Evolutionary conservation across 2,329 filamentous ascomycete genomes (phyloP).

Genomic region (Scorias spongiosa): DNA sequence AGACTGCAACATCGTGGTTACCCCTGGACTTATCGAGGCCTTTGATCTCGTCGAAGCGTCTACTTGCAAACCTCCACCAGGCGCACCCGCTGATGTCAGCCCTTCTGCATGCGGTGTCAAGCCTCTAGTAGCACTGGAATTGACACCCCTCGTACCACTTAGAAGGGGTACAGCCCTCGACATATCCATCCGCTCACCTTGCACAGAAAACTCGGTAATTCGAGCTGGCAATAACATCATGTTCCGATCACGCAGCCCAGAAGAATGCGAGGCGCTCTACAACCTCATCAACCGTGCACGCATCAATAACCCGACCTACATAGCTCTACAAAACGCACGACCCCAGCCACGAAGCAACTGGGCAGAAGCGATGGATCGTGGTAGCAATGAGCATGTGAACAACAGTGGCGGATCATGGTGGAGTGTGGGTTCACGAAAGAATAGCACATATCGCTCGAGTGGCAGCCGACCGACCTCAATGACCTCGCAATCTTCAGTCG

Average conservation of each 20-base stretch:
- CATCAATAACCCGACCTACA: constrained; percentile 85
- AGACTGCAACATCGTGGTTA: constrained; percentile 48
- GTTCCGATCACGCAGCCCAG: constrained; percentile 64
- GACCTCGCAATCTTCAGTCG: constrained; percentile 59
- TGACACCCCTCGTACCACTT: constrained; percentile 82
- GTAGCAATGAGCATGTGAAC: constrained; percentile 30
- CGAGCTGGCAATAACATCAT: constrained; percentile 63
- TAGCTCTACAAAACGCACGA: constrained; percentile 59
- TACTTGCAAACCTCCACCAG: constrained; percentile 18
- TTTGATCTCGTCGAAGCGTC: constrained; percentile 40
- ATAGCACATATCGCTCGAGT: constrained; percentile 40
- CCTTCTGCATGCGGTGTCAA: constrained; percentile 23
- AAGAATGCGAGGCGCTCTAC: constrained; percentile 73
- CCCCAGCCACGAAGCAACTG: constrained; percentile 31
- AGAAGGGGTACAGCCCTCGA: constrained; percentile 84
- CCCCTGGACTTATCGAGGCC: constrained; percentile 49
- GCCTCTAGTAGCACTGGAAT: constrained; percentile 56
- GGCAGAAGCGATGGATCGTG: constrained; percentile 38
- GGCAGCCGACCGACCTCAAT: constrained; percentile 36
- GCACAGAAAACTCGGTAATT: constrained; percentile 57
- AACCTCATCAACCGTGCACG: constrained; percentile 74
- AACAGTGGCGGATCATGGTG: constrained; percentile 33
- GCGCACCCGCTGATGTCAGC: constrained; percentile 23
- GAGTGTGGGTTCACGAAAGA: constrained; percentile 38
- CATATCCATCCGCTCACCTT: constrained; percentile 81